Conservation (phyloP, 2,329 filamentous ascomycete species). For the Fusarium annulatum region DNA sequence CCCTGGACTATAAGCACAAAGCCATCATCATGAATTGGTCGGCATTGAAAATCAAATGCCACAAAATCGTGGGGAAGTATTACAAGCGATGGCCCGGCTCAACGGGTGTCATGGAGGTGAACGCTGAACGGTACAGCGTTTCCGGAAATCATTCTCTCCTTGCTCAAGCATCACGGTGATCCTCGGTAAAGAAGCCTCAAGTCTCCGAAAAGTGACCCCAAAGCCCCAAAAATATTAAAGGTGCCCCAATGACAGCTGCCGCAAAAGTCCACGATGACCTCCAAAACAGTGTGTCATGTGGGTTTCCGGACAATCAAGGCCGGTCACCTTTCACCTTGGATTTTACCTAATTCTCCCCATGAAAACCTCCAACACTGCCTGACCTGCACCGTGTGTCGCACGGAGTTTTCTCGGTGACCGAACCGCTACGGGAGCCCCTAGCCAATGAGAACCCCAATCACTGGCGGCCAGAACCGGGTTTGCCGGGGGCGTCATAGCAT, state of each 20-base stretch:
- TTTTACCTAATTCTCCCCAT: constrained; percentile 6
- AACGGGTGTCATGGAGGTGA: constrained; percentile 19
- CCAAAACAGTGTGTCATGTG: constrained; percentile 39
- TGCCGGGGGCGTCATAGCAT: constrained; percentile 46
- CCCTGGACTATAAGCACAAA: background rate
- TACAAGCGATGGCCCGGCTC: constrained; percentile 22
- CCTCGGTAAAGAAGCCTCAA: constrained; percentile 39
- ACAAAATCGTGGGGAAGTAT: constrained; percentile 30
- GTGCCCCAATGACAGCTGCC: constrained; percentile 33
- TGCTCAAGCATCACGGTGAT: constrained; percentile 26
- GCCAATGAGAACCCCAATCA: constrained; percentile 35
- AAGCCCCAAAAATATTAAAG: constrained; percentile 30
- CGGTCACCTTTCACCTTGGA: constrained; percentile 26
- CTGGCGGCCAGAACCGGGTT: constrained; percentile 45
- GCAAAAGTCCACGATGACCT: constrained; percentile 33
- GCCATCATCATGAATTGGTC: background rate
- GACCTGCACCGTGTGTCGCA: constrained; percentile 26
- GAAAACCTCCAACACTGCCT: constrained; percentile 33
- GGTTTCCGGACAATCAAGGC: constrained; percentile 28
- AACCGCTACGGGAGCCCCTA: constrained; percentile 26
- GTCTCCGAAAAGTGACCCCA: constrained; percentile 32
- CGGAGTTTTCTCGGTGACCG: constrained; percentile 38
- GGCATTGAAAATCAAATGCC: background rate
- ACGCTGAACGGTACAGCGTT: constrained; percentile 27
- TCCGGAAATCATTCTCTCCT: constrained; percentile 25